Percentiles rank a stretch among this genome's conserved stretches.
These are phyloP conservation scores for Ramaria rubella DNA, from an alignment of 768 basidiomycete genomes.

Conservation along the genomic window DNA sequence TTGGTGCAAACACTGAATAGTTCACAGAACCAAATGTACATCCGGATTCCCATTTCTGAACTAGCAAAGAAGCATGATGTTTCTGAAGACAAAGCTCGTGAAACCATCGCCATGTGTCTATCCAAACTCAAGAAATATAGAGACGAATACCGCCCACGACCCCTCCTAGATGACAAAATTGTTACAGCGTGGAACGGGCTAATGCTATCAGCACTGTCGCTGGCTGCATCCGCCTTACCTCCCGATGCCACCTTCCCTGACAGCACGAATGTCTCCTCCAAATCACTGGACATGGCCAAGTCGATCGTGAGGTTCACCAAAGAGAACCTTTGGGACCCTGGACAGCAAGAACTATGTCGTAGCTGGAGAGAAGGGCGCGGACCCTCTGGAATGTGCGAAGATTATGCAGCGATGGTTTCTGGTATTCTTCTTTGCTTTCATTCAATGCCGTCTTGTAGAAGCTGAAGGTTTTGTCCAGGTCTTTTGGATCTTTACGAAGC, in stretches of 20 bases:
- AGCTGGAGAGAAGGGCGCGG: constrained; percentile 33
- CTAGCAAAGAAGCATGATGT: neutral
- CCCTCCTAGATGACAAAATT: constrained; percentile 39
- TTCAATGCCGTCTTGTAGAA: too few species aligned
- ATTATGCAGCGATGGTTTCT: constrained; percentile 33
- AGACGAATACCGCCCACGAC: constrained; percentile 30
- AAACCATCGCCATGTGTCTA: constrained; percentile 17
- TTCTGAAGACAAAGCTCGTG: constrained; percentile 18
- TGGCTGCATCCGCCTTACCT: neutral
- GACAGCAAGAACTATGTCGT: constrained; percentile 21
- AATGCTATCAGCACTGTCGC: constrained; percentile 26
- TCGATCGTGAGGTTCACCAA: constrained; percentile 16
- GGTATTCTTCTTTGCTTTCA: too few species aligned
- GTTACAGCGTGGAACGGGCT: constrained; percentile 36
- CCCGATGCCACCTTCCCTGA: neutral
- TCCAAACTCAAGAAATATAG: constrained; percentile 23
- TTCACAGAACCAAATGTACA: constrained; percentile 7
- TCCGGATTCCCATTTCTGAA: neutral
- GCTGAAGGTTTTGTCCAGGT: neutral
- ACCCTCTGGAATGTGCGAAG: constrained; percentile 33
- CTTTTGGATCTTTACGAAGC: constrained; percentile 34
- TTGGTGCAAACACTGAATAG: neutral
- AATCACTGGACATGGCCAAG: constrained; percentile 1
- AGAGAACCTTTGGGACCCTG: constrained; percentile 11
- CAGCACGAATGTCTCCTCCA: neutral